phyloP scores from a whole-genome alignment of 805 yeast genomes.

The Lipomyces yamanashiensis region DNA sequence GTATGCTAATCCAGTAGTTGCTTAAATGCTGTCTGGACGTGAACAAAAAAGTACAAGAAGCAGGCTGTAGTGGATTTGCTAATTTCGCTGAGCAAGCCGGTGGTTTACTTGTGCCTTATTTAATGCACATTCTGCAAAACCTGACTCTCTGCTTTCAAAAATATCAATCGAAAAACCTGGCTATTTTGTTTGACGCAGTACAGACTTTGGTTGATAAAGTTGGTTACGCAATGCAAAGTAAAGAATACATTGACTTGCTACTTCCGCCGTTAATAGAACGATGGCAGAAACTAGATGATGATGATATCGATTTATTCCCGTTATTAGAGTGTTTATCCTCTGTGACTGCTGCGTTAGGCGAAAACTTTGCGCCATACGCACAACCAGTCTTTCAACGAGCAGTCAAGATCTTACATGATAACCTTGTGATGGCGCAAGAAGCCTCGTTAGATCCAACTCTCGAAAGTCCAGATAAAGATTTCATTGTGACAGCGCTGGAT shows the following conservation, averaged over 20 bases:
- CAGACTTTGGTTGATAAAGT: slow-evolving; percentile 84
- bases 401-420: slow-evolving; percentile 65
- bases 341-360: slow-evolving; percentile 86
- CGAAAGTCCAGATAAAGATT: slow-evolving; percentile 82
- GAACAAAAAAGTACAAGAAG: slow-evolving; percentile 92
- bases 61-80: slow-evolving; percentile 87
- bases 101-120: slow-evolving; percentile 62
- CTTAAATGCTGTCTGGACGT: slow-evolving; percentile 76
- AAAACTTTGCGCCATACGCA: slow-evolving; percentile 85
- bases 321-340: slow-evolving; percentile 89
- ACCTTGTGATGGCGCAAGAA: slow-evolving; percentile 68
- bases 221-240: slow-evolving; percentile 60
- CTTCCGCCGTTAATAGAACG: slow-evolving; percentile 81
- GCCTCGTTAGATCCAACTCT: slow-evolving; percentile 63
- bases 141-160: slow-evolving; percentile 72
- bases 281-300: slow-evolving; percentile 78
- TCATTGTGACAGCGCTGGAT: slow-evolving; percentile 85
- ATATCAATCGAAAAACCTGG: slow-evolving; percentile 82
- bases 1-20: slow-evolving; percentile 8
- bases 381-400: slow-evolving; percentile 83
- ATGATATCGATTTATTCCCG: slow-evolving; percentile 88
- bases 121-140: slow-evolving; percentile 69
- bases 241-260: slow-evolving; percentile 61
- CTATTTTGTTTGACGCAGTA: slow-evolving; percentile 85
- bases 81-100: slow-evolving; percentile 81